Base-by-base conservation (phyloP, 106 monocot genomes). In the Gastrodia elata region DNA sequence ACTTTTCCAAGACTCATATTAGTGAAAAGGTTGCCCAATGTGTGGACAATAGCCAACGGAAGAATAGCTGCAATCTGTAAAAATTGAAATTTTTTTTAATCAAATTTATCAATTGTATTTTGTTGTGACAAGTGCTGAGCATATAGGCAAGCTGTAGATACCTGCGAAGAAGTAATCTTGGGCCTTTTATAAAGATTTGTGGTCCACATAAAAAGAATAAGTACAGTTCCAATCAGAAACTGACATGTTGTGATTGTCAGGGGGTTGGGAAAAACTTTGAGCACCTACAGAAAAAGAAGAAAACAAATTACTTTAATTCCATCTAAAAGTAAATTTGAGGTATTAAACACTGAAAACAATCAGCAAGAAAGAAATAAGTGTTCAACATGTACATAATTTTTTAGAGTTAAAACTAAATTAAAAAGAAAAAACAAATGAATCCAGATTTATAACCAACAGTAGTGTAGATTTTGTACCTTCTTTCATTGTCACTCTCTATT, bases 1-100 rank as follows among this genome's bases (percentile, higher is more conserved):
- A 91, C 90, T 81, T 84, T 91, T 68, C 90, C 90, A 44, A 91
- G 82, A 42, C 90, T 91, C 87, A 91, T 84, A 44, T 91, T 90
- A 43, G 87, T 90, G 82, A 90, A 90, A 78, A 90, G 84, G 70
- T 91, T 91, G 44, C 90, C 90, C 75, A 91, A 41, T 22, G 90
- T 91, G 75, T 91, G 90, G 37, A 91, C 87, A 26, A 87, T 71
- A 42, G 90, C 90, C 82, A 91, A 74, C 28, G 90, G 90, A 33
- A 91, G 70, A 37, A 91, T 87, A 6, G 84, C 90, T 9, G 81
- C 36, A 76, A 91, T 78, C 90, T 91, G 84, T 58, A 74, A 38
- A 73, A 39, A 44, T 26, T 22, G 3, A 27, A 6, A 26, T 25
- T 24, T 25, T n/a, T 11, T 2, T 8, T 26, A 69, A 40, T 69